Conservation (phyloP, 768 basidiomycete species). For the Tremella yokohamensis region DNA sequence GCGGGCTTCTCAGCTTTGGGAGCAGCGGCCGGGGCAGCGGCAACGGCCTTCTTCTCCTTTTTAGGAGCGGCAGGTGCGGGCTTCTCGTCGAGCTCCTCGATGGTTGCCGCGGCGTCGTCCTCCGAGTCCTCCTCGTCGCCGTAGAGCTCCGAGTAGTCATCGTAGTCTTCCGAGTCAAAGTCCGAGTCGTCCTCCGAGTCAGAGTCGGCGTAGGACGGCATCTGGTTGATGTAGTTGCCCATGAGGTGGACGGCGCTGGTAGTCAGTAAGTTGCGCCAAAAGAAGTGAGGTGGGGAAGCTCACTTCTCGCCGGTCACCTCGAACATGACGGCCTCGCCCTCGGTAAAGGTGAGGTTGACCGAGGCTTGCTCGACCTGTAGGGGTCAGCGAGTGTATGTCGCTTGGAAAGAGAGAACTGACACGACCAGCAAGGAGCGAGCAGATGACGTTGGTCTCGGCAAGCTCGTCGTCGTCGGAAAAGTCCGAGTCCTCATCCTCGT, state of each 20-base stretch:
- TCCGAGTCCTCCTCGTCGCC: constrained; percentile 68
- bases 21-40: background rate
- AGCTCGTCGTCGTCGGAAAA: constrained; percentile 50
- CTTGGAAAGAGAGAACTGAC: constrained; percentile 52
- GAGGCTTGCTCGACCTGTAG: constrained; percentile 72
- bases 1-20: constrained; percentile 14
- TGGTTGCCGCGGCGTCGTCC: constrained; percentile 48
- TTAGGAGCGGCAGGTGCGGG: background rate
- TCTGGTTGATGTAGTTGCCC: constrained; percentile 71
- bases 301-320: constrained; percentile 74
- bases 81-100: constrained; percentile 23
- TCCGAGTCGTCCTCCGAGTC: constrained; percentile 75
- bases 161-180: constrained; percentile 69
- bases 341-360: constrained; percentile 67
- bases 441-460: constrained; percentile 56
- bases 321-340: constrained; percentile 62
- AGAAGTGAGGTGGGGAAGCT: constrained; percentile 16
- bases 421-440: constrained; percentile 76
- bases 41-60: constrained; percentile 12
- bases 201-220: constrained; percentile 45
- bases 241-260: constrained; percentile 64
- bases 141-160: constrained; percentile 58
- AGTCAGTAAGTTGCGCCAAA: too few relatives aligned
- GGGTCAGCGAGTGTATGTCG: constrained; percentile 8
- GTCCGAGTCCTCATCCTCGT: constrained; percentile 34